Evolutionary conservation across 495 filamentous ascomycete genomes (phyloP).

Genomic region (Lichenothelia convexa): DNA sequence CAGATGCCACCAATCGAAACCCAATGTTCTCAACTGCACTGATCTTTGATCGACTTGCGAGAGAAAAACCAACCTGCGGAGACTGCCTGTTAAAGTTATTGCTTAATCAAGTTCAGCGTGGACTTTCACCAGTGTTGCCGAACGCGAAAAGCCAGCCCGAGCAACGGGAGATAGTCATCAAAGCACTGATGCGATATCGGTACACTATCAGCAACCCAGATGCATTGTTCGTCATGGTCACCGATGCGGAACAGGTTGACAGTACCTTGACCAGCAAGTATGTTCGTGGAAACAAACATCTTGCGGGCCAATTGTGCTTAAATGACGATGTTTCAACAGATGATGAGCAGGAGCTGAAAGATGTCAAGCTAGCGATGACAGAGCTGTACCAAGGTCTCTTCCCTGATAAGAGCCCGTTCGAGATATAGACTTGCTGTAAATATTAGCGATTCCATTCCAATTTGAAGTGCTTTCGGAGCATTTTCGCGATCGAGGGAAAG

Average conservation of each 20-base stretch:
- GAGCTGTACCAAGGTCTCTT: conserved; percentile 8
- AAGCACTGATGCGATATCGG: conserved; percentile 25
- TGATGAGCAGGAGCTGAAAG: conserved; percentile 7
- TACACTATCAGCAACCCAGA: conserved; percentile 24
- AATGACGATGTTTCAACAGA: conserved; percentile 23
- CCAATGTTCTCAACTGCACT: conserved; percentile 21
- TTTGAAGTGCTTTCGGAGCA: too few species aligned
- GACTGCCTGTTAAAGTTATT: conserved; percentile 26
- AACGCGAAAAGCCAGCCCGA: conserved; percentile 10
- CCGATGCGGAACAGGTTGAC: conserved; percentile 26
- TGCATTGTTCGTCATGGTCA: conserved; percentile 27
- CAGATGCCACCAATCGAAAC: conserved; percentile 17
- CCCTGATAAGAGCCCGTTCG: conserved; percentile 8
- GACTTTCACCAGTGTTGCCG: conserved; percentile 21
- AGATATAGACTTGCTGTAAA: too few species aligned
- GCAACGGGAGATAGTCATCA: conserved; percentile 19
- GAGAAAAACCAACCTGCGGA: conserved; percentile 21
- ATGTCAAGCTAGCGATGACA: conserved; percentile 8
- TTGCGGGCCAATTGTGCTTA: conserved; percentile 23
- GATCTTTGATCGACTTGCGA: conserved; percentile 22
- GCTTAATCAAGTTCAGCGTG: conserved; percentile 16
- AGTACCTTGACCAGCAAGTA: conserved; percentile 19
- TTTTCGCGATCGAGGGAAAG: too few species aligned
- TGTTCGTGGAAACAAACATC: conserved; percentile 14
- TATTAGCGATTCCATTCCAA: too few species aligned